These are phyloP conservation scores for Termitomyces sp. DNA, from an alignment of 768 basidiomycete species.

Conservation along the genomic window DNA sequence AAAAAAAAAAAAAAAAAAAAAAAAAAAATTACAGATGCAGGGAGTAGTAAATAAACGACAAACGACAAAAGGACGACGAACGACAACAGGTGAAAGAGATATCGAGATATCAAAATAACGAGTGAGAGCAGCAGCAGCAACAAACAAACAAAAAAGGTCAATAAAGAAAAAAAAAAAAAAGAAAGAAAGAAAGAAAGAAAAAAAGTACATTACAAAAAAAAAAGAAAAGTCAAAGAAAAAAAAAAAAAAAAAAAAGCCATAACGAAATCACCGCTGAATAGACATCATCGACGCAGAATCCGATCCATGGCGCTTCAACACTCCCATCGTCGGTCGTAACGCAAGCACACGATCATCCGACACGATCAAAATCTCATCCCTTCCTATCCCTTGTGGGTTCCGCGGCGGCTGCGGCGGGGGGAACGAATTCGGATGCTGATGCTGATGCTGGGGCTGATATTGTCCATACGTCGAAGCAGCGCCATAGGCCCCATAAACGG, in stretches of 20 bases:
- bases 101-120: too few species aligned
- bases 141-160: too few species aligned
- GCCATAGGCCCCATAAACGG: constrained; percentile 28
- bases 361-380: constrained; percentile 86
- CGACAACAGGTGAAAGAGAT: too few species aligned
- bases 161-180: too few species aligned
- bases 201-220: too few species aligned
- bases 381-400: constrained; percentile 44
- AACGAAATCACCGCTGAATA: constrained; percentile 25
- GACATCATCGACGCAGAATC: constrained; percentile 41
- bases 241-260: neutral
- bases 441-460: constrained; percentile 8
- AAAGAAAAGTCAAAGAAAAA: too few species aligned
- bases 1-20: too few species aligned
- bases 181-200: too few species aligned
- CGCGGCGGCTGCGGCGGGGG: constrained; percentile 11
- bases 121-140: too few species aligned
- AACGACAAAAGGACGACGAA: too few species aligned
- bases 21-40: neutral
- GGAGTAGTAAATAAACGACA: too few species aligned
- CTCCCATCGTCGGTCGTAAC: constrained; percentile 45
- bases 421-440: constrained; percentile 31
- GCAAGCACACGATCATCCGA: constrained; percentile 84
- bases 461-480: constrained; percentile 20
- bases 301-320: constrained; percentile 31